Conservation (phyloP, 495 filamentous ascomycete species). For the Penicillium macrosclerotiorum region DNA sequence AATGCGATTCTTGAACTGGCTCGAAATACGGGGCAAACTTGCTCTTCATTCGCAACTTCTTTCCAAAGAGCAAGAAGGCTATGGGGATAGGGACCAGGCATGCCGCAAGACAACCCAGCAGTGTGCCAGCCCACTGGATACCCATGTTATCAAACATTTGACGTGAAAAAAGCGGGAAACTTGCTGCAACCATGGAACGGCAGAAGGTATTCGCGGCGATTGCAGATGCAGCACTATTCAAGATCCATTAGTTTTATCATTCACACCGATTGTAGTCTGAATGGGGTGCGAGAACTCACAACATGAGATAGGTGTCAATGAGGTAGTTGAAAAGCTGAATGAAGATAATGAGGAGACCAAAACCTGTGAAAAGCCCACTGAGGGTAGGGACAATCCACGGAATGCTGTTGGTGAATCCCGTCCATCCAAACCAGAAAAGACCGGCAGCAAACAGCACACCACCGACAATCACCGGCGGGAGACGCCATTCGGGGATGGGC, state of each 20-base stretch:
- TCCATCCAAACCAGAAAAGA: conserved; percentile 90
- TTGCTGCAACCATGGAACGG: conserved; percentile 69
- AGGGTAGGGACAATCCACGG: conserved; percentile 86
- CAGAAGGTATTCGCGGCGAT: conserved; percentile 90
- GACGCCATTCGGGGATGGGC: conserved; percentile 82
- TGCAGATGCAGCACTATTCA: conserved; percentile 66
- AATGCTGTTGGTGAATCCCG: conserved; percentile 59
- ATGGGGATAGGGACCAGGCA: conserved; percentile 70
- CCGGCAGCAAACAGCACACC: conserved; percentile 71
- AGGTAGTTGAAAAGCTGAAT: conserved; percentile 83
- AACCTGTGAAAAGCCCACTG: conserved; percentile 62
- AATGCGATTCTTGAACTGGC: conserved; percentile 20
- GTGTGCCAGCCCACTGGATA: conserved; percentile 72
- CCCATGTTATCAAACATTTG: conserved; percentile 79
- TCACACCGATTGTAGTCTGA: no score
- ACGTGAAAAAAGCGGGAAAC: conserved; percentile 76
- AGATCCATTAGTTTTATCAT: background rate
- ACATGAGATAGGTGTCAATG: conserved; percentile 87
- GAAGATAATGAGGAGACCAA: conserved; percentile 76
- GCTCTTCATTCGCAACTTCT: conserved; percentile 32
- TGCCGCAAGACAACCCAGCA: conserved; percentile 71
- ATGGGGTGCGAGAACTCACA: conserved; percentile 46
- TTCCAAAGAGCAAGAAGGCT: conserved; percentile 38
- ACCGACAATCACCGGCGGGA: conserved; percentile 74
- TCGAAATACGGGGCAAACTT: conserved; percentile 56